Evolutionary conservation across 2,329 filamentous ascomycete species (phyloP).

Genomic region (Claviceps africana): DNA sequence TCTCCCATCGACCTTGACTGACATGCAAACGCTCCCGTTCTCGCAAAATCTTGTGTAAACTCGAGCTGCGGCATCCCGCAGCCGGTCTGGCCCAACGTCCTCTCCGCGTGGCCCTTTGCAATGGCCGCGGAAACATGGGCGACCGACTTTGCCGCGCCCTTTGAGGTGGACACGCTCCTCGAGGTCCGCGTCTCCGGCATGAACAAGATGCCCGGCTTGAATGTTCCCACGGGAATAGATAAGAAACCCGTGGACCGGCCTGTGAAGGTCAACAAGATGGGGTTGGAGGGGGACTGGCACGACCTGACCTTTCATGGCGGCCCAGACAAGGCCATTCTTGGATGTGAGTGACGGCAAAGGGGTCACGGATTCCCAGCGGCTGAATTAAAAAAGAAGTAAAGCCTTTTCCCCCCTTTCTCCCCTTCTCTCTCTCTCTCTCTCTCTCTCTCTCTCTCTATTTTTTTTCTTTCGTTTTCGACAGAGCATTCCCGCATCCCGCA

Average conservation of each 20-base stretch:
- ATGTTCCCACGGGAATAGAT: conserved; percentile 42
- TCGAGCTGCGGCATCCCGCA: too few relatives aligned
- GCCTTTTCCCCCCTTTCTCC: too few relatives aligned
- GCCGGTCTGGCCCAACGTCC: not conserved
- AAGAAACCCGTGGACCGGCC: conserved; percentile 31
- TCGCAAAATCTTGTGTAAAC: too few relatives aligned
- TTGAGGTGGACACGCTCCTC: conserved; percentile 34
- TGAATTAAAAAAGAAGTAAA: too few relatives aligned
- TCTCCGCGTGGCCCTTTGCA: not conserved
- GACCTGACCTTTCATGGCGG: conserved; percentile 48
- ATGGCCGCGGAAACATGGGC: conserved; percentile 2
- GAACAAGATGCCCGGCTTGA: conserved; percentile 37
- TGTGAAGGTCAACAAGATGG: conserved; percentile 31
- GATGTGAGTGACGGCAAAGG: conserved; percentile 25
- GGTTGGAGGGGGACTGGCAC: conserved; percentile 47
- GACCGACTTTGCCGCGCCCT: conserved; percentile 25
- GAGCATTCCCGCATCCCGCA: not conserved
- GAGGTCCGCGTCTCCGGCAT: conserved; percentile 44
- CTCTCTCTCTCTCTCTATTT: too few relatives aligned
- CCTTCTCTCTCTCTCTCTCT: too few relatives aligned
- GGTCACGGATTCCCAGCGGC: too few relatives aligned
- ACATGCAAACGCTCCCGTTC: too few relatives aligned
- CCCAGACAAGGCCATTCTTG: conserved; percentile 48
- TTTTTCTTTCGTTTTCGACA: not conserved
- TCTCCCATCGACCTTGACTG: too few relatives aligned